Evolutionary conservation across 1,284 basidiomycete species (phyloP).

Genomic region (Malassezia nana): DNA sequence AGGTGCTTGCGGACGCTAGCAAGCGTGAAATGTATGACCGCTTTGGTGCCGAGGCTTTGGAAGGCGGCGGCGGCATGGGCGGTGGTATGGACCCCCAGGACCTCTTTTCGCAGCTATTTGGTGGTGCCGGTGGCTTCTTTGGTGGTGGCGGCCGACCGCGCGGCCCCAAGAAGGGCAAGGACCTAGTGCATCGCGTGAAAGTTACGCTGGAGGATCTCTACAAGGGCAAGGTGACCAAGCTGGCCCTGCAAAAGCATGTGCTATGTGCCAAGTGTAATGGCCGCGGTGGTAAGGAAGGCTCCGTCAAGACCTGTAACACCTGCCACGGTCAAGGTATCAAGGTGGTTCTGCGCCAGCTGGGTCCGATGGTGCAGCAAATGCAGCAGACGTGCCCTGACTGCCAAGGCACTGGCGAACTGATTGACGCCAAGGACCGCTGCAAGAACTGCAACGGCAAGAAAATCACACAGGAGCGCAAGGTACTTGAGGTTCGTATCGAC

Average conservation of each 20-base stretch:
- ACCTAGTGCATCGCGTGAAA: constrained; percentile 91
- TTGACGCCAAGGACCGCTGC: constrained; percentile 89
- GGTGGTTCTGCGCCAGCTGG: constrained; percentile 85
- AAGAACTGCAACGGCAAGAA: constrained; percentile 91
- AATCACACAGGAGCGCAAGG: constrained; percentile 86
- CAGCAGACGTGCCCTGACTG: constrained; percentile 92
- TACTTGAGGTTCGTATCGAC: constrained; percentile 97
- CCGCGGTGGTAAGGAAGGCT: constrained; percentile 92
- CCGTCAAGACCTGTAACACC: constrained; percentile 66
- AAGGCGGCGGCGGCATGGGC: constrained; percentile 55
- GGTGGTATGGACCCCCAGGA: constrained; percentile 97
- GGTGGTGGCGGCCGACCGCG: constrained; percentile 57
- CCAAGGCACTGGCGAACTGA: constrained; percentile 79
- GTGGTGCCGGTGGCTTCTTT: constrained; percentile 58
- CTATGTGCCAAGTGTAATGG: constrained; percentile 89
- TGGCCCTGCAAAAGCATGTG: constrained; percentile 88
- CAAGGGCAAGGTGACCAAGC: constrained; percentile 95
- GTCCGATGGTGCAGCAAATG: constrained; percentile 99
- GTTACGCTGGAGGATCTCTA: constrained; percentile 96
- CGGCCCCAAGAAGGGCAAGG: constrained; percentile 94
- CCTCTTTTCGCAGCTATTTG: constrained; percentile 94
- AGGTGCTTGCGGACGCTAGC: constrained; percentile 79
- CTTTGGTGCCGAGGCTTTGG: constrained; percentile 82
- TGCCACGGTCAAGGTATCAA: constrained; percentile 89
- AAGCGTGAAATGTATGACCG: constrained; percentile 68